Evolutionary conservation across 2,329 filamentous ascomycete genomes (phyloP).

Genomic region (Pestalotiopsis sp.): DNA sequence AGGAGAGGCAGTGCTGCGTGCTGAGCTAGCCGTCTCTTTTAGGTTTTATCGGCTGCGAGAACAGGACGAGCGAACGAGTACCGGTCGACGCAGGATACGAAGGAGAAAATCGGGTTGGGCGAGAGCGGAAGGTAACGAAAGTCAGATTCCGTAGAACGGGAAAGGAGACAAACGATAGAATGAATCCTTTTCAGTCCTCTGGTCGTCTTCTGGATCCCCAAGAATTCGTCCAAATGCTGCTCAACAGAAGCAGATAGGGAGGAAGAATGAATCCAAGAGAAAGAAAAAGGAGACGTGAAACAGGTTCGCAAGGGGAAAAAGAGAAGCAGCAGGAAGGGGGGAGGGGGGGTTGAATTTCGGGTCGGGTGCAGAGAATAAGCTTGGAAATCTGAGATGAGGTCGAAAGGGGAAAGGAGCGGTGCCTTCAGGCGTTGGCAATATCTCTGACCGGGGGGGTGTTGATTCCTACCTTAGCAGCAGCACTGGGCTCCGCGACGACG

Average conservation of each 20-base stretch:
- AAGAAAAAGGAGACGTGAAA: constrained; percentile 10
- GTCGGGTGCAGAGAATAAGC: not conserved
- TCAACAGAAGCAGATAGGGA: constrained; percentile 8
- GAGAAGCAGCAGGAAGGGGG: constrained; percentile 1
- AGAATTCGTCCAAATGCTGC: constrained; percentile 6
- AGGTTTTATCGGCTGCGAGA: constrained; percentile 10
- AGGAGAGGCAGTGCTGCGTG: not conserved
- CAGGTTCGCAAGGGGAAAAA: constrained; percentile 4
- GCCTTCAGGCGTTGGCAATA: not conserved
- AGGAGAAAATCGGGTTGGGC: not conserved
- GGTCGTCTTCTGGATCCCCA: not conserved
- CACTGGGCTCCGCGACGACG: not conserved
- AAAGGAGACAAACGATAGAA: not conserved
- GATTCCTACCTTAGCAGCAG: not conserved
- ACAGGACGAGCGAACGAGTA: constrained; percentile 15
- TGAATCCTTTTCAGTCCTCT: not conserved
- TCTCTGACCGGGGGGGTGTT: not conserved
- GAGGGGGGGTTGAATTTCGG: not conserved
- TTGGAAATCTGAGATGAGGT: constrained; percentile 1
- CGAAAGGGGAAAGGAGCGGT: constrained; percentile 7
- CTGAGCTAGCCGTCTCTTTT: constrained; percentile 7
- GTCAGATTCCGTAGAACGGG: constrained; percentile 1
- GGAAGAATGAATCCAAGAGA: constrained; percentile 2
- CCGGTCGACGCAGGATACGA: constrained; percentile 5
- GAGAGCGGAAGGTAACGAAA: constrained; percentile 9